Evolutionary conservation across 441 rosid genomes (phyloP).

Genomic region (Gossypium lobatum): DNA sequence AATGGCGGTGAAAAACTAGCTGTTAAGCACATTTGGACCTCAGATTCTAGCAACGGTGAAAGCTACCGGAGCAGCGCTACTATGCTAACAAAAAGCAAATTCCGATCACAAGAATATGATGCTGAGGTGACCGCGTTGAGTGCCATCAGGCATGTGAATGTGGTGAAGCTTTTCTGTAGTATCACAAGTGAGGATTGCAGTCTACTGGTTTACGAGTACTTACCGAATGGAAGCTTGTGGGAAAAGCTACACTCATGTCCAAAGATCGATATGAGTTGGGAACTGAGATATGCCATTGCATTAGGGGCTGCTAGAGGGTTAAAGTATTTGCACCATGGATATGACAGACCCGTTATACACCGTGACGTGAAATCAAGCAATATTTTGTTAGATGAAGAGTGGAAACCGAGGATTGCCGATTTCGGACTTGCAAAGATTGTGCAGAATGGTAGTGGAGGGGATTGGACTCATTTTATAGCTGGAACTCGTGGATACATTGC

Average conservation of each 20-base stretch:
- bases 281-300: constrained; percentile 40
- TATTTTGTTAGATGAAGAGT: constrained; percentile 51
- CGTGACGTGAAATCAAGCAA: constrained; percentile 58
- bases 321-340: constrained; percentile 54
- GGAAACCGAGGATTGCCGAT: constrained; percentile 57
- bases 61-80: constrained; percentile 32
- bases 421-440: constrained; percentile 53
- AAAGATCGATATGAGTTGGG: constrained; percentile 43
- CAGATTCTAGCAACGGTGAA: constrained; percentile 8
- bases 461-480: constrained; percentile 29
- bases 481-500: constrained; percentile 65
- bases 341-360: constrained; percentile 44
- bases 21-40: constrained; percentile 48
- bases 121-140: constrained; percentile 50
- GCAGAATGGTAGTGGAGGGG: constrained; percentile 30
- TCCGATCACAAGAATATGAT: constrained; percentile 28
- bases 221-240: constrained; percentile 57
- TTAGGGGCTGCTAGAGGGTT: constrained; percentile 56
- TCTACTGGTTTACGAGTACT: constrained; percentile 51
- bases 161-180: constrained; percentile 53
- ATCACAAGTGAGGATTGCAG: constrained; percentile 55
- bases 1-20: constrained; percentile 41
- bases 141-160: constrained; percentile 49
- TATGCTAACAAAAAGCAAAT: constrained; percentile 22
- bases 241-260: constrained; percentile 38